Evolutionary conservation across 805 yeast genomes (phyloP).

Genomic region (Metschnikowia borealis): DNA sequence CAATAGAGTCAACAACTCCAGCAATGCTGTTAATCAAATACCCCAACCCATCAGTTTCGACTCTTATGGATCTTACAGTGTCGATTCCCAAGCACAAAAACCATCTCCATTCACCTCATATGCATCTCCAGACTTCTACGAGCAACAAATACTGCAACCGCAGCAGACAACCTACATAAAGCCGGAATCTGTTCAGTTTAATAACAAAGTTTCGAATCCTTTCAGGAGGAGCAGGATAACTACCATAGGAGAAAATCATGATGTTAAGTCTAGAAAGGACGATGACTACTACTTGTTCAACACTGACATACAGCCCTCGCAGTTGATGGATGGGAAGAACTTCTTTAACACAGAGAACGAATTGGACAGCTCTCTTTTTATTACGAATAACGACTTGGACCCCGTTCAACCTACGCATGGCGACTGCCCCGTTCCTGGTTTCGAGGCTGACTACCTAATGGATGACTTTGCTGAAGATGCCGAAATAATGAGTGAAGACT

Average conservation of each 20-base stretch:
- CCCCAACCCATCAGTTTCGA: conserved; percentile 5
- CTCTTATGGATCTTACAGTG: conserved; percentile 12
- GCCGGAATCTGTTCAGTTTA: conserved; percentile 13
- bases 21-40: conserved; percentile 13
- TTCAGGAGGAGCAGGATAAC: conserved; percentile 32
- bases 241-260: conserved; percentile 24
- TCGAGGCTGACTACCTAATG: conserved; percentile 32
- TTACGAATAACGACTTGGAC: conserved; percentile 15
- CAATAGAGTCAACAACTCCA: conserved; percentile 16
- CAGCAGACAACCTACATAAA: conserved; percentile 8
- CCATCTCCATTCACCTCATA: conserved; percentile 36
- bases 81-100: conserved; percentile 10
- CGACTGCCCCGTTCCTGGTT: conserved; percentile 26
- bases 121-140: conserved; percentile 33
- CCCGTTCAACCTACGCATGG: conserved; percentile 3
- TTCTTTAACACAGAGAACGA: conserved; percentile 24
- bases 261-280: conserved; percentile 22
- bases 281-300: conserved; percentile 38
- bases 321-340: conserved; percentile 25
- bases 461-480: conserved; percentile 40
- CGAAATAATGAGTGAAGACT: conserved; percentile 39
- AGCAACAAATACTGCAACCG: conserved; percentile 5
- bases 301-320: conserved; percentile 41
- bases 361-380: conserved; percentile 27
- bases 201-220: background rate